These are phyloP conservation scores for Malus sylvestris DNA, from an alignment of 306 rosid genomes.

Conservation along the genomic window DNA sequence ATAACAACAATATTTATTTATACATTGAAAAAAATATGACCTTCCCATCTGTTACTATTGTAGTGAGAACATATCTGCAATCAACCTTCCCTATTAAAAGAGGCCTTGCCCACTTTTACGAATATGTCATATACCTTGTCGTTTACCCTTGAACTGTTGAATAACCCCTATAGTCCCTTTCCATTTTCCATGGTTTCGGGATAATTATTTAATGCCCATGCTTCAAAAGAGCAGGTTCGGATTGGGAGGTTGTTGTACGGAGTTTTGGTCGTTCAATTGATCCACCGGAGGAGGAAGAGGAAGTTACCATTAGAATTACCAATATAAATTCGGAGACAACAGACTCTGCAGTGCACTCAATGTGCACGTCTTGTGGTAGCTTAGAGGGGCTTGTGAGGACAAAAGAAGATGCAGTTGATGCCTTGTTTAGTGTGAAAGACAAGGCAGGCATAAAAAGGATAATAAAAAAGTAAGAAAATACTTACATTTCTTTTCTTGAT, in stretches of 20 bases:
- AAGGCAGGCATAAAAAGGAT: neutral
- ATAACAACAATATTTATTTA: no score
- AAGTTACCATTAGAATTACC: slow-evolving; percentile 6
- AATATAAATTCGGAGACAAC: slow-evolving; percentile 11
- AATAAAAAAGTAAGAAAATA: slow-evolving; percentile 15
- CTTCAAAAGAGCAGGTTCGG: slow-evolving; percentile 1
- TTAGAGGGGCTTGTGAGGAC: slow-evolving; percentile 14
- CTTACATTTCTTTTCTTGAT: neutral
- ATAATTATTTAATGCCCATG: neutral
- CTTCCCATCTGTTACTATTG: neutral
- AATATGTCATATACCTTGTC: neutral
- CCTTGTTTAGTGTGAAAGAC: slow-evolving; percentile 4
- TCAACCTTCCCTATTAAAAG: slow-evolving; percentile 3
- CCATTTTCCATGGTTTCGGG: neutral
- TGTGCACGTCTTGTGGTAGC: slow-evolving; percentile 15
- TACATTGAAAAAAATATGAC: neutral
- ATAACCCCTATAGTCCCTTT: neutral
- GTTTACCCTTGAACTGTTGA: no score
- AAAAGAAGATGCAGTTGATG: slow-evolving; percentile 15
- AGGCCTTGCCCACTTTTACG: neutral
- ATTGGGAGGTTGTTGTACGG: neutral
- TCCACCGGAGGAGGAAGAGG: neutral
- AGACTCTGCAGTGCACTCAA: slow-evolving; percentile 8
- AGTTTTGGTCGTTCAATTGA: neutral
- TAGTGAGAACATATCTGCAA: neutral